Evolutionary conservation across 2,329 filamentous ascomycete genomes (phyloP).

Genomic region (Raffaelea ambrosiae): DNA sequence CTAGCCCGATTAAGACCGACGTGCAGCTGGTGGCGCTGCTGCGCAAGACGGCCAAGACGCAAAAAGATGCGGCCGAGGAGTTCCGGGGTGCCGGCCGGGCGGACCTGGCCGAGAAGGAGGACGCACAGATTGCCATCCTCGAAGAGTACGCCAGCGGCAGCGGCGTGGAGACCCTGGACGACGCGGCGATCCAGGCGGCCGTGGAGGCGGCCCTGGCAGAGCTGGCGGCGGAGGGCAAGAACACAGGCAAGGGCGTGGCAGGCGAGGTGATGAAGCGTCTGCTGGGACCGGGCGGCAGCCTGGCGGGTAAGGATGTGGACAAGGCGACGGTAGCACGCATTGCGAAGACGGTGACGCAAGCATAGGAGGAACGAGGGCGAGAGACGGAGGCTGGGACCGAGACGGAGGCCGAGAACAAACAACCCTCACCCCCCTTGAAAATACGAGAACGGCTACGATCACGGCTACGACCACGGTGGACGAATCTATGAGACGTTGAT

Average conservation of each 20-base stretch:
- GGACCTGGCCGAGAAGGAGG: constrained; percentile 65
- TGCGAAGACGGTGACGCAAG: constrained; percentile 41
- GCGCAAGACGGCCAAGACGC: constrained; percentile 50
- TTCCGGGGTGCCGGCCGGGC: constrained; percentile 54
- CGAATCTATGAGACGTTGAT: no score
- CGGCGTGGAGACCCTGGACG: constrained; percentile 48
- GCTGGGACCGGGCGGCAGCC: constrained; percentile 36
- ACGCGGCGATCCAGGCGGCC: constrained; percentile 47
- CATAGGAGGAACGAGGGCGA: constrained; percentile 4
- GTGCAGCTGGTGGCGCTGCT: constrained; percentile 60
- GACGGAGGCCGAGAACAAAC: no score
- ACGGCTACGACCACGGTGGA: no score
- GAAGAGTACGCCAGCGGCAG: constrained; percentile 55
- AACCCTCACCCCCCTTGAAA: no score
- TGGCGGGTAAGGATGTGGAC: constrained; percentile 58
- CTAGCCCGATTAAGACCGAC: constrained; percentile 61
- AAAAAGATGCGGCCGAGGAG: constrained; percentile 52
- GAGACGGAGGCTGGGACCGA: no score
- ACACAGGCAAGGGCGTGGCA: constrained; percentile 35
- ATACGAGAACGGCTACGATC: no score
- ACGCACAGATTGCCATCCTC: constrained; percentile 54
- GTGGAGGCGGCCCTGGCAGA: constrained; percentile 44
- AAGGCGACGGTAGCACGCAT: constrained; percentile 50
- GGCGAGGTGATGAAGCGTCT: constrained; percentile 58
- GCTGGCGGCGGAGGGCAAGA: constrained; percentile 37